phyloP scores from a whole-genome alignment of 139 green algal species.

The Micractinium conductrix region DNA sequence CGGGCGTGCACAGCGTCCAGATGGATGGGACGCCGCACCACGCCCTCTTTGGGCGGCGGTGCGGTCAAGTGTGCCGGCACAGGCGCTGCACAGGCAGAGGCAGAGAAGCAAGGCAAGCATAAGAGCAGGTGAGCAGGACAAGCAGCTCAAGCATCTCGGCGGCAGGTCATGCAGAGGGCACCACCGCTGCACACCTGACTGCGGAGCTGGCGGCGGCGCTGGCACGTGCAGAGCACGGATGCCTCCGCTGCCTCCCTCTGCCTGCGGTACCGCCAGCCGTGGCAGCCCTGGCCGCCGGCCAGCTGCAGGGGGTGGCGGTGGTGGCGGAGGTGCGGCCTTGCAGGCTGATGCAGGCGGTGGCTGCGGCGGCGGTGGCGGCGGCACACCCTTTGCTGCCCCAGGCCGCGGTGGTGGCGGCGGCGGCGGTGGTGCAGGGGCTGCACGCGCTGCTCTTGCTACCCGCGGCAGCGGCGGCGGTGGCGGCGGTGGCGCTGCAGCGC shows the following conservation, averaged over 20 bases:
- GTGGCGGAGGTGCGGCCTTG: not conserved
- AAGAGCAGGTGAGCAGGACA: not conserved
- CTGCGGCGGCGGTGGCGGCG: not conserved
- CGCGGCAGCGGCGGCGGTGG: not conserved
- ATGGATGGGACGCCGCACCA: slow-evolving; percentile 25
- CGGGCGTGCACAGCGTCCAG: slow-evolving; percentile 12
- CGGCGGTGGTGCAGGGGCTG: not conserved
- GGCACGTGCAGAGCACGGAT: too few species aligned
- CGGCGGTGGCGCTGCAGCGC: not conserved
- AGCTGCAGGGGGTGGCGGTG: not conserved
- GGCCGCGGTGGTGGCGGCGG: not conserved
- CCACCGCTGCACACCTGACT: not conserved
- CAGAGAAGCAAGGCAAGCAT: not conserved
- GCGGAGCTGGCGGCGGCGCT: not conserved
- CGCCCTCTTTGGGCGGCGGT: not conserved
- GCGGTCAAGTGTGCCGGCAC: slow-evolving; percentile 1
- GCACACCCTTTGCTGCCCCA: not conserved
- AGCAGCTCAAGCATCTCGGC: not conserved
- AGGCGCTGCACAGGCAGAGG: not conserved
- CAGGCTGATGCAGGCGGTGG: not conserved
- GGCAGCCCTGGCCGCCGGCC: not conserved
- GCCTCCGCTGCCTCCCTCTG: not conserved
- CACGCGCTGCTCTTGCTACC: not conserved
- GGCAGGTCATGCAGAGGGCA: not conserved
- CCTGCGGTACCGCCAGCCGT: not conserved